Conservation (phyloP, 768 basidiomycete species). For the Fibroporia radiculosa region DNA sequence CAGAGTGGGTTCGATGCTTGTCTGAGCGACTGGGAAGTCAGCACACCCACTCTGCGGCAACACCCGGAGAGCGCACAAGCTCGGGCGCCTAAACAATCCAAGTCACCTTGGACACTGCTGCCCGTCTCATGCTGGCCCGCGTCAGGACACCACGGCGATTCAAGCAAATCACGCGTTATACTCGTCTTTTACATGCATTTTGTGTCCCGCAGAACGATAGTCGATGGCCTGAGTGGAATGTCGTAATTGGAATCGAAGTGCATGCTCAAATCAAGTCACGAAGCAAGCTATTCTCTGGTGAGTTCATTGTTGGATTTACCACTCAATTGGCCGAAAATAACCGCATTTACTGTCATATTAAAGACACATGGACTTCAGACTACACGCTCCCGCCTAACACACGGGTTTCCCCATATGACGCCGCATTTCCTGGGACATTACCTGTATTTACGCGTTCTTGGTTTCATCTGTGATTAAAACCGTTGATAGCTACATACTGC, state of each 20-base stretch:
- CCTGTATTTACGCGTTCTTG: slow-evolving; percentile 48
- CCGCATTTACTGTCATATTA: neutral
- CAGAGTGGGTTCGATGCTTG: neutral
- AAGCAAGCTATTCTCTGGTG: slow-evolving; percentile 81
- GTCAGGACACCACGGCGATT: slow-evolving; percentile 8
- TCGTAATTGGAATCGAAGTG: slow-evolving; percentile 90
- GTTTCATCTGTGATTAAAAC: neutral
- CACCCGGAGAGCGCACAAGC: neutral
- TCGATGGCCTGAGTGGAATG: slow-evolving; percentile 81
- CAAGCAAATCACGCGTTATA: neutral
- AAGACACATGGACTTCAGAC: slow-evolving; percentile 37
- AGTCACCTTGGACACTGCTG: too few species aligned
- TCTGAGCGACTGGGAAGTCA: slow-evolving; percentile 6
- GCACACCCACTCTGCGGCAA: neutral
- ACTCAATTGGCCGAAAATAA: neutral
- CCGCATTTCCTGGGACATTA: slow-evolving; percentile 88
- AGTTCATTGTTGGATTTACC: slow-evolving; percentile 14
- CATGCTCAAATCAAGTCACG: slow-evolving; percentile 90
- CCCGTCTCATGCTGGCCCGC: slow-evolving; percentile 12
- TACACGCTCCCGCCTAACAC: slow-evolving; percentile 57
- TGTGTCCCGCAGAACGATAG: slow-evolving; percentile 14
- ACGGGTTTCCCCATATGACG: slow-evolving; percentile 71
- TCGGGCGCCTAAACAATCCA: neutral
- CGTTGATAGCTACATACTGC: slow-evolving; percentile 7
- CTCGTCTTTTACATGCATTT: slow-evolving; percentile 8